Evolutionary conservation across 805 yeast genomes (phyloP).

Genomic region (Brettanomyces custersianus): DNA sequence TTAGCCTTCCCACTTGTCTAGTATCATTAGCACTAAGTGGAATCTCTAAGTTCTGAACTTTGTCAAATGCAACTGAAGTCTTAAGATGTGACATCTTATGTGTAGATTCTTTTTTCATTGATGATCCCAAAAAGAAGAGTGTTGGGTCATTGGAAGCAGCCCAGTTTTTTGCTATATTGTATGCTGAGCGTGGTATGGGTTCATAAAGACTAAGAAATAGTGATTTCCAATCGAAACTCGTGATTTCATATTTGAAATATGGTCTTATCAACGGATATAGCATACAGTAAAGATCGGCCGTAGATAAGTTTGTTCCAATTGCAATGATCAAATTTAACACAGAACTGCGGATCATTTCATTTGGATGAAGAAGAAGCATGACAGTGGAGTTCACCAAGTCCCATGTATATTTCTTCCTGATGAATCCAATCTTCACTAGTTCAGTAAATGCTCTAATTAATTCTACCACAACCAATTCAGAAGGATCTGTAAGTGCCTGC

Average conservation of each 20-base stretch:
- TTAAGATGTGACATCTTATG: no score
- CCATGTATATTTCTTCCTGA: constrained; percentile 42
- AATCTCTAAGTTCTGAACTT: constrained; percentile 34
- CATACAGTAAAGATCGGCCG: constrained; percentile 78
- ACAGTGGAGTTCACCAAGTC: constrained; percentile 43
- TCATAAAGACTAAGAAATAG: constrained; percentile 58
- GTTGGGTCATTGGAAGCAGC: constrained; percentile 55
- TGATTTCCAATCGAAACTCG: constrained; percentile 55
- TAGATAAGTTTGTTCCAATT: constrained; percentile 50
- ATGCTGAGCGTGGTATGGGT: constrained; percentile 60
- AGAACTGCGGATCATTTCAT: constrained; percentile 72
- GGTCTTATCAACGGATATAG: constrained; percentile 74
- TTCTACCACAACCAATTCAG: constrained; percentile 68
- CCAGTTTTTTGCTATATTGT: constrained; percentile 62
- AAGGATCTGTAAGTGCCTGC: constrained; percentile 78
- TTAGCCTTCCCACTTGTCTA: constrained; percentile 63
- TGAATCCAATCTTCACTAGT: constrained; percentile 46
- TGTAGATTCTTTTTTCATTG: constrained; percentile 16
- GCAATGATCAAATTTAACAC: constrained; percentile 53
- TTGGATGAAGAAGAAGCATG: constrained; percentile 73
- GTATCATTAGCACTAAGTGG: constrained; percentile 59
- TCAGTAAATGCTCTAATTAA: constrained; percentile 55
- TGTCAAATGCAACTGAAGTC: no score
- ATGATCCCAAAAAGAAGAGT: constrained; percentile 65
- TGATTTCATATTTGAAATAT: constrained; percentile 68